Conservation (phyloP, 2,329 filamentous ascomycete species). For the Monilinia fructicola region DNA sequence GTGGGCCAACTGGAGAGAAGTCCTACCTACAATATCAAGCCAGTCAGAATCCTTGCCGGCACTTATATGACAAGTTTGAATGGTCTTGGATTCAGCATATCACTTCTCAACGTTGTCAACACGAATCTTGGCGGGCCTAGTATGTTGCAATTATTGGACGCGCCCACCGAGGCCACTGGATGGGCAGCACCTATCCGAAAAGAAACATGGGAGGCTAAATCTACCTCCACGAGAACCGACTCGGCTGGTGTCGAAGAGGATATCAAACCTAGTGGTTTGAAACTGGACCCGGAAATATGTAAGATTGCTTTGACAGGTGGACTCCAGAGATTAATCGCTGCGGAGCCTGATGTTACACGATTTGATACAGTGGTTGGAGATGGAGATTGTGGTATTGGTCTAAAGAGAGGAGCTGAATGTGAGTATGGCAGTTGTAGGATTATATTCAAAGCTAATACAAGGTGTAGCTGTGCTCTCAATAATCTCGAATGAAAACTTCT, state of each 20-base stretch:
- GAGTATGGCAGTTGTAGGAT: slow-evolving; percentile 21
- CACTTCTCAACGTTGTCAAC: slow-evolving; percentile 61
- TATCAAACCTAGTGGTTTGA: slow-evolving; percentile 39
- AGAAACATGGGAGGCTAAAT: slow-evolving; percentile 57
- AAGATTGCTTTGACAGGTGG: slow-evolving; percentile 55
- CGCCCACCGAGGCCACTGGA: slow-evolving; percentile 64
- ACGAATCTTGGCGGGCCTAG: slow-evolving; percentile 47
- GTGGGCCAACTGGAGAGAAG: slow-evolving; percentile 57
- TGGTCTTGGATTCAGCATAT: slow-evolving; percentile 69
- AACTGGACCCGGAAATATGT: slow-evolving; percentile 41
- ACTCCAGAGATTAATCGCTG: slow-evolving; percentile 58
- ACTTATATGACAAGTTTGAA: slow-evolving; percentile 74
- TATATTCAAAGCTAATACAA: slow-evolving; percentile 25
- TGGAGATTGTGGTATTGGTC: slow-evolving; percentile 68
- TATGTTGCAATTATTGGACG: slow-evolving; percentile 66
- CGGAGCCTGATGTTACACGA: slow-evolving; percentile 64
- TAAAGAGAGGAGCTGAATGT: slow-evolving; percentile 67
- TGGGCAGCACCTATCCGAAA: slow-evolving; percentile 62
- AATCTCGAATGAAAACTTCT: slow-evolving; percentile 46
- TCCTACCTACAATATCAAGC: slow-evolving; percentile 61
- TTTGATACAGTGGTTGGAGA: slow-evolving; percentile 72
- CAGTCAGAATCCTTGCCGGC: slow-evolving; percentile 60
- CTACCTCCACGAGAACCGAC: slow-evolving; percentile 39
- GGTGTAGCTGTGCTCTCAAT: slow-evolving; percentile 46
- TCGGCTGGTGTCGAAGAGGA: slow-evolving; percentile 37